These are phyloP conservation scores for Camelina neglecta DNA, from an alignment of 345 rosid species.

Conservation along the genomic window DNA sequence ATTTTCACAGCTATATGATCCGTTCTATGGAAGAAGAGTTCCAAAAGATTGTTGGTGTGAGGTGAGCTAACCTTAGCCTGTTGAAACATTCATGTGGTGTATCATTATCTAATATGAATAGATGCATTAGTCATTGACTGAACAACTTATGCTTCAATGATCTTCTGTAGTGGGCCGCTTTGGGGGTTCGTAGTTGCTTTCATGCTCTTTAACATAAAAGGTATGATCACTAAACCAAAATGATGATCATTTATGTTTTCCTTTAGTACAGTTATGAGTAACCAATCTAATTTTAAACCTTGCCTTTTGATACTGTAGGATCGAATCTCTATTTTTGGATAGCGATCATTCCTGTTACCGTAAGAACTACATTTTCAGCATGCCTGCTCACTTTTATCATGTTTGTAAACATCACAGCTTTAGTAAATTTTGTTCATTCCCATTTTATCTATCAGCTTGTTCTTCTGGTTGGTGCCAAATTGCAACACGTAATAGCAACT, in stretches of 20 bases:
- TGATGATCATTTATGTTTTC: neutral
- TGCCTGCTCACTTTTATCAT: neutral
- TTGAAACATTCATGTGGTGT: neutral
- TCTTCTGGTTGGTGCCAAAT: conserved; percentile 80
- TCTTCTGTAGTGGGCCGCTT: conserved; percentile 73
- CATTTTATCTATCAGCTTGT: conserved; percentile 46
- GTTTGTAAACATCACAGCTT: conserved; percentile 7
- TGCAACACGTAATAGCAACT: conserved; percentile 92
- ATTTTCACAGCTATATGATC: conserved; percentile 95
- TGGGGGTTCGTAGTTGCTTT: conserved; percentile 98
- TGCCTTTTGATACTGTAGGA: conserved; percentile 52
- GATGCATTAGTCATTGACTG: neutral
- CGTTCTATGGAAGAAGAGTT: conserved; percentile 99
- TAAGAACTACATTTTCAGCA: conserved; percentile 46
- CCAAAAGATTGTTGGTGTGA: conserved; percentile 91
- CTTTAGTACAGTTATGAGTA: neutral
- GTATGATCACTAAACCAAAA: conserved; percentile 43
- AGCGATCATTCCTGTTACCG: conserved; percentile 81
- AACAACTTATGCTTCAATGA: conserved; percentile 21
- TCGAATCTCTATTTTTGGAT: conserved; percentile 99
- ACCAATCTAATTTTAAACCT: neutral
- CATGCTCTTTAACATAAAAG: conserved; percentile 94
- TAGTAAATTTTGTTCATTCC: neutral
- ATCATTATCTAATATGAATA: no score
- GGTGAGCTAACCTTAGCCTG: conserved; percentile 50